These are phyloP conservation scores for Ganoderma sinense DNA, from an alignment of 1,284 basidiomycete species.

Conservation along the genomic window DNA sequence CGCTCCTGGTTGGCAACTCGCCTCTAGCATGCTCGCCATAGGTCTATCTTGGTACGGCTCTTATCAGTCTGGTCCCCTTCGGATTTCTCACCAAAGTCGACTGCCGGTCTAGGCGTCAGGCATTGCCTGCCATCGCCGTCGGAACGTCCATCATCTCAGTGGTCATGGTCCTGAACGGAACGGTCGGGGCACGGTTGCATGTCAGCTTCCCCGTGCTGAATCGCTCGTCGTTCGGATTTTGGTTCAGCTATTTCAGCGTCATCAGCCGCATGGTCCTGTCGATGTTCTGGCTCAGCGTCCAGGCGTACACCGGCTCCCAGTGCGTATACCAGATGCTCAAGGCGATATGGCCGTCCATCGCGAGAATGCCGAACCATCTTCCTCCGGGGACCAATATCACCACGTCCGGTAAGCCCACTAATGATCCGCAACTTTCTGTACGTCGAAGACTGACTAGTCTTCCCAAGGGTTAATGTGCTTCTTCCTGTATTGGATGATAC, in stretches of 20 bases:
- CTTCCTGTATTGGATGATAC: constrained; percentile 80
- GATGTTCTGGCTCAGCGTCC: constrained; percentile 78
- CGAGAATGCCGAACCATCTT: constrained; percentile 69
- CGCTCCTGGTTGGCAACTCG: constrained; percentile 52
- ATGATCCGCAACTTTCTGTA: neutral
- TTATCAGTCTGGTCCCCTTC: constrained; percentile 1
- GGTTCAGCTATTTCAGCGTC: constrained; percentile 81
- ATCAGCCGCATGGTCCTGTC: constrained; percentile 77
- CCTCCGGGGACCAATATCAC: constrained; percentile 68
- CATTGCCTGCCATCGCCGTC: constrained; percentile 67
- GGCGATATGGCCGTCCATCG: constrained; percentile 80
- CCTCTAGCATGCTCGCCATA: constrained; percentile 69
- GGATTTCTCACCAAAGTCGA: neutral
- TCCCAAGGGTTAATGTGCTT: constrained; percentile 71
- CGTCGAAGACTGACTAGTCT: neutral
- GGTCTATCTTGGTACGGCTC: constrained; percentile 65
- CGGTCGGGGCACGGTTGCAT: constrained; percentile 74
- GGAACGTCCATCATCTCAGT: constrained; percentile 65
- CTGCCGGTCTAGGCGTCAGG: constrained; percentile 54
- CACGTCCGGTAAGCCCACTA: constrained; percentile 51
- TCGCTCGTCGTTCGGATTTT: constrained; percentile 82
- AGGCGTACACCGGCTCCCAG: constrained; percentile 71
- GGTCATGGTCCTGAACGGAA: constrained; percentile 72
- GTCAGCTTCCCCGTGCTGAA: constrained; percentile 78
- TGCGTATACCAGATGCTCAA: constrained; percentile 78